A percentile compares a stretch with the other conserved stretches of the same genome.
These are phyloP conservation scores for Fusarium tupiense DNA, from an alignment of 2,329 filamentous ascomycete species.

Conservation along the genomic window DNA sequence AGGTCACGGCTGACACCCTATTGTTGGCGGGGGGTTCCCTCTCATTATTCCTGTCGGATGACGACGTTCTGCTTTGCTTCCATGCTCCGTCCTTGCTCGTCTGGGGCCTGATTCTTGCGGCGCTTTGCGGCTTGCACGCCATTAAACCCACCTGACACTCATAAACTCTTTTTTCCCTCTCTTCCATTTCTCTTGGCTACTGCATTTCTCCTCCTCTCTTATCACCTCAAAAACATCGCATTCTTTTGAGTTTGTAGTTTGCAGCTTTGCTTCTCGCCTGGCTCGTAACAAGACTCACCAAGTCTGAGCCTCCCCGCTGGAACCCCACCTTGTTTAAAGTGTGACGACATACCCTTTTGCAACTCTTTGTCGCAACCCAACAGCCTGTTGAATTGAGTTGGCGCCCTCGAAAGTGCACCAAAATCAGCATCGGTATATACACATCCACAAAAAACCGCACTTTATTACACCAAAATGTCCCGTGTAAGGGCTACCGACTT, in stretches of 20 bases:
- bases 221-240: slow-evolving; percentile 28
- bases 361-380: slow-evolving; percentile 13
- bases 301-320: slow-evolving; percentile 29
- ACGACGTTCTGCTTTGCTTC: slow-evolving; percentile 42
- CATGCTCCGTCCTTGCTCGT: slow-evolving; percentile 35
- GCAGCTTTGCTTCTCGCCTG: slow-evolving; percentile 9
- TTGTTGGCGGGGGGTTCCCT: slow-evolving; percentile 40
- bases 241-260: slow-evolving; percentile 13
- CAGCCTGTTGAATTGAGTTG: slow-evolving; percentile 28
- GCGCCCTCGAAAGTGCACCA: slow-evolving; percentile 11
- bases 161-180: slow-evolving; percentile 30
- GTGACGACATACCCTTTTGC: slow-evolving; percentile 28
- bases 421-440: background rate
- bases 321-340: slow-evolving; percentile 29
- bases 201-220: slow-evolving; percentile 4
- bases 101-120: slow-evolving; percentile 40
- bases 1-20: slow-evolving; percentile 44
- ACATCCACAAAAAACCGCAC: slow-evolving; percentile 1
- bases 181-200: slow-evolving; percentile 27
- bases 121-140: slow-evolving; percentile 36
- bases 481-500: slow-evolving; percentile 51
- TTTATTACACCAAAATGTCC: slow-evolving; percentile 39
- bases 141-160: slow-evolving; percentile 44
- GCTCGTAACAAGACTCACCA: slow-evolving; percentile 17
- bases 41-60: slow-evolving; percentile 44